phyloP scores from a whole-genome alignment of 495 filamentous ascomycete species.

The Aspergillus avenaceus region DNA sequence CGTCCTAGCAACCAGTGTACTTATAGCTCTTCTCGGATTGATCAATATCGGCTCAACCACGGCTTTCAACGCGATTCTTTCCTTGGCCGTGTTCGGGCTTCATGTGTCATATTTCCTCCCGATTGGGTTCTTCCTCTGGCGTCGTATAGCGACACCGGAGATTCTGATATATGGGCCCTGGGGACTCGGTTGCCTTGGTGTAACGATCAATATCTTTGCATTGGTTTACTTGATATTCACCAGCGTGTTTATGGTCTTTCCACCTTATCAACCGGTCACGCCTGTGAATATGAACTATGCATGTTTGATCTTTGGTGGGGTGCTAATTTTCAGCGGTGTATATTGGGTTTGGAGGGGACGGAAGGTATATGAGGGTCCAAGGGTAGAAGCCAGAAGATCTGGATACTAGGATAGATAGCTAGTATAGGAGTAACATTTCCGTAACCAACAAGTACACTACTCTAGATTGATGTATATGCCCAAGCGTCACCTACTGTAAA shows the following conservation, averaged over 20 bases:
- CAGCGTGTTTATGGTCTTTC: slow-evolving; percentile 39
- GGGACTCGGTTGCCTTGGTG: slow-evolving; percentile 25
- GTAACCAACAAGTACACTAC: too few relatives aligned
- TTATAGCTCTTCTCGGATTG: slow-evolving; percentile 38
- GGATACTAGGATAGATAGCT: too few relatives aligned
- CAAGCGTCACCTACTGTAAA: too few relatives aligned
- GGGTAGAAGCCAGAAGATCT: too few relatives aligned
- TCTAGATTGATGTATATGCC: too few relatives aligned
- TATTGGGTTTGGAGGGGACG: slow-evolving; percentile 35
- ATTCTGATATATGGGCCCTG: slow-evolving; percentile 26
- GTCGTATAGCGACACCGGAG: slow-evolving; percentile 13
- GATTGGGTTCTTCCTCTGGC: slow-evolving; percentile 32
- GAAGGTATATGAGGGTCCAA: too few relatives aligned
- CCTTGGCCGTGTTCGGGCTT: slow-evolving; percentile 40
- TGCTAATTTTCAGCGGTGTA: slow-evolving; percentile 27
- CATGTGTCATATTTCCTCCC: slow-evolving; percentile 49
- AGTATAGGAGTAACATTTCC: too few relatives aligned
- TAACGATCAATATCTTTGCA: slow-evolving; percentile 33
- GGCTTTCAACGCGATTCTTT: slow-evolving; percentile 47
- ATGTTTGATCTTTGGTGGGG: slow-evolving; percentile 29
- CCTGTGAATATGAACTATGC: slow-evolving; percentile 37
- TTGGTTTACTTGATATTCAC: slow-evolving; percentile 32
- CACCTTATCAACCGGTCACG: slow-evolving; percentile 29
- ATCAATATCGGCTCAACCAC: slow-evolving; percentile 45
- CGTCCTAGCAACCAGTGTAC: slow-evolving; percentile 30